Base-by-base conservation (phyloP, 1,284 basidiomycete genomes). In the Stereum hirsutum region DNA sequence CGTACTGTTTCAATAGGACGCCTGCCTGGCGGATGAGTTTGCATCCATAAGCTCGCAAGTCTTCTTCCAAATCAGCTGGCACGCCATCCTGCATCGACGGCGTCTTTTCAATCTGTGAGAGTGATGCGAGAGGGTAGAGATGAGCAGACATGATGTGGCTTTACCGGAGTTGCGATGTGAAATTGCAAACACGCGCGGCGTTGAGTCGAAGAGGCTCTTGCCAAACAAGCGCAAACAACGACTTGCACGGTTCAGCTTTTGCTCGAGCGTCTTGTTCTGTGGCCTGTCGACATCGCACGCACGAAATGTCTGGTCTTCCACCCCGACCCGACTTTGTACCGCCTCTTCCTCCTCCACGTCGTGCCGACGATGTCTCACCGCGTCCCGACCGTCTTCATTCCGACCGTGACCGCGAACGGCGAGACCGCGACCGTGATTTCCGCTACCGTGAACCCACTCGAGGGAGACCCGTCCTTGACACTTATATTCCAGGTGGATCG, bases 1-100 rank as follows among this genome's bases (percentile, higher is more conserved):
- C 84, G 57, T 56, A 94, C 87, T 95, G 83, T 57, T 82, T 80
- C 45, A 98, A 71, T 39, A 98, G 74, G 36, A 94, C 74, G 23
- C 94, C 95, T 3, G 93, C 92, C 63, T 97, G 86, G 55, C 97
- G 92, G 25, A 99, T 94, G 45, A 97, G 70, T 63, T 93, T 89
- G 60, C 89, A 94, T 15, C 89, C 91, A 56, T 84, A 90, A 1
- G 82, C 81, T 37, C 93, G 70, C 26, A 98, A 72, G 55, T 95
- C 91, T 44, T 85, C 78, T 57, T 98, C 95, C 8, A 97, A 62
- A 14, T 85, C 78, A 17, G 59, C 56, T 0, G 91, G 81, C 12
- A 99, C 72, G 0, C 89, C 90, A 68, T 98, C 93, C 42, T 76
- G 69, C 20, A 67, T 57, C 0, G 93, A 97, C 0, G 93, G 92